A percentile compares a stretch with the other conserved stretches of the same genome.
These are phyloP conservation scores for Kurtzmaniella natalensis DNA, from an alignment of 1,139 yeast genomes.

Conservation along the genomic window DNA sequence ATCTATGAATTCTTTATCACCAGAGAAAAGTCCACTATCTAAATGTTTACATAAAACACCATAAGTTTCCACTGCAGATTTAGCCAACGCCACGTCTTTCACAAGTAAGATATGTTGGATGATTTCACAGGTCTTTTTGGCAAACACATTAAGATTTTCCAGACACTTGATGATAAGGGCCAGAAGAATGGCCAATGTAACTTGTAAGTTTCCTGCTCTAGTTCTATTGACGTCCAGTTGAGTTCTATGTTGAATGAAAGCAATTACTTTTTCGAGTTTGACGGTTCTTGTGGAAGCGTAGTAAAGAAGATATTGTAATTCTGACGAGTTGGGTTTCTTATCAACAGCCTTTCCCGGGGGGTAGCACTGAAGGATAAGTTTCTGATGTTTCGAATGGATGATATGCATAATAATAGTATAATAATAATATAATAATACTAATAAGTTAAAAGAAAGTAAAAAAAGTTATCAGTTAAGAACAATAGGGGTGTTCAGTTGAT, in stretches of 20 bases:
- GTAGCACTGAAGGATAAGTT: constrained; percentile 84
- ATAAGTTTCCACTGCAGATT: constrained; percentile 49
- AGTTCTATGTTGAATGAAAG: constrained; percentile 64
- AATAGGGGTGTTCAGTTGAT: no score
- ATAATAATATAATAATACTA: neutral
- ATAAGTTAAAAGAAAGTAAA: neutral
- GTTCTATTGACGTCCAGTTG: constrained; percentile 55
- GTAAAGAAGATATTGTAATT: constrained; percentile 79
- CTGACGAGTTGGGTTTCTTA: constrained; percentile 89
- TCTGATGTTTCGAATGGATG: constrained; percentile 80
- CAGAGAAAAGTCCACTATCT: constrained; percentile 66
- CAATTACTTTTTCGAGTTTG: constrained; percentile 81
- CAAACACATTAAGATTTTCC: constrained; percentile 81
- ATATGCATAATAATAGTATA: constrained; percentile 14
- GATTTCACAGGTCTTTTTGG: constrained; percentile 53
- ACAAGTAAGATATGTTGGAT: constrained; percentile 41
- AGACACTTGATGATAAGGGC: constrained; percentile 72
- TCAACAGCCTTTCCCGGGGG: constrained; percentile 85
- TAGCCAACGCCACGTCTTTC: constrained; percentile 54
- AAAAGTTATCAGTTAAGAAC: neutral
- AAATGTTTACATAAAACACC: constrained; percentile 59
- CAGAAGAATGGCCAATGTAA: constrained; percentile 66
- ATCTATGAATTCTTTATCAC: constrained; percentile 60
- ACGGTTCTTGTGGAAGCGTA: constrained; percentile 91
- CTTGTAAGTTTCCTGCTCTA: constrained; percentile 76